These are phyloP conservation scores for Haberlea rhodopensis DNA, from an alignment of 257 asterid species.

Conservation along the genomic window DNA sequence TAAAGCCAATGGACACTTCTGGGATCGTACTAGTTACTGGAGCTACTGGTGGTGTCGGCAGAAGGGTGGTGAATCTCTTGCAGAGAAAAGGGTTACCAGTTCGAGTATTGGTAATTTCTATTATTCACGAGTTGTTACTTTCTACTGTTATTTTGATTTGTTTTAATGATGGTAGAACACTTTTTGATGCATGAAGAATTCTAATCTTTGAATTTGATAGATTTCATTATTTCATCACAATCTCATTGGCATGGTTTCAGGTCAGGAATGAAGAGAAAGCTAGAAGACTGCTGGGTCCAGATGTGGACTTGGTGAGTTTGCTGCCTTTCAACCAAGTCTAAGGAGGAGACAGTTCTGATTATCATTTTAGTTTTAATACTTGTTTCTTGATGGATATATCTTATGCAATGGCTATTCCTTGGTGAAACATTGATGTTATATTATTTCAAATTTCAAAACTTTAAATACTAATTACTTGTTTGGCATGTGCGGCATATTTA, in stretches of 20 bases:
- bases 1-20: conserved; percentile 56
- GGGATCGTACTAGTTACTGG: conserved; percentile 80
- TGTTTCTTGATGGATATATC: conserved; percentile 17
- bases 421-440: background rate
- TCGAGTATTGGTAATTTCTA: conserved; percentile 64
- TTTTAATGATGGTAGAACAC: background rate
- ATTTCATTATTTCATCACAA: conserved; percentile 12
- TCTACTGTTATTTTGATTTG: conserved; percentile 1
- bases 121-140: background rate
- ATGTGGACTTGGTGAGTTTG: conserved; percentile 75
- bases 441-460: background rate
- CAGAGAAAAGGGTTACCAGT: conserved; percentile 62
- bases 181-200: background rate
- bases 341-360: background rate
- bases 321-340: conserved; percentile 2
- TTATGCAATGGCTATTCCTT: background rate
- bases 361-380: conserved; percentile 17
- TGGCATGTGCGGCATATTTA: too few species aligned
- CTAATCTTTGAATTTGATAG: background rate
- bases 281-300: conserved; percentile 81
- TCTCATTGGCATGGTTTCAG: conserved; percentile 41
- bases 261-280: conserved; percentile 97
- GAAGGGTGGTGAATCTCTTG: conserved; percentile 81
- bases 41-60: conserved; percentile 98
- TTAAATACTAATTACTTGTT: background rate